Percentiles rank a stretch among this genome's conserved stretches.
These are phyloP conservation scores for Groenewaldozyma auringiensis DNA, from an alignment of 1,139 yeast genomes.

Conservation along the genomic window DNA sequence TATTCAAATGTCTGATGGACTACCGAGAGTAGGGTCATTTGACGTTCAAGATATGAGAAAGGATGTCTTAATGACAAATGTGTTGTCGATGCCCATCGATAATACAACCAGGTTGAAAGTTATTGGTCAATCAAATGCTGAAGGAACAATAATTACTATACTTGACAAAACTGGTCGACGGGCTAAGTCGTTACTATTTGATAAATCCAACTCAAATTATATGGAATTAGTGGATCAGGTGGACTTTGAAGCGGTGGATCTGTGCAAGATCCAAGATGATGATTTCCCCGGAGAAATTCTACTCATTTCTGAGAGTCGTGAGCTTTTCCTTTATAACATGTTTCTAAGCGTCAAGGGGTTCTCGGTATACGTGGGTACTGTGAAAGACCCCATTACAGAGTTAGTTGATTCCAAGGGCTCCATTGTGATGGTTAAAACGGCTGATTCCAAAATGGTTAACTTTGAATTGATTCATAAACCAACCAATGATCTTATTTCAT, in stretches of 20 bases:
- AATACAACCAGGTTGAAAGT: neutral
- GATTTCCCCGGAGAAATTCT: neutral
- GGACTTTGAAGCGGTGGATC: neutral
- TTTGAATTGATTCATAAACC: conserved; percentile 44
- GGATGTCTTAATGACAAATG: neutral
- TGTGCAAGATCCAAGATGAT: neutral
- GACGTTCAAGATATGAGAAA: neutral
- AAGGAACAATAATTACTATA: neutral
- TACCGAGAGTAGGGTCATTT: neutral
- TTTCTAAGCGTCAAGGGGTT: conserved; percentile 52
- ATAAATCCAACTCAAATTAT: neutral
- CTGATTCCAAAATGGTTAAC: conserved; percentile 27
- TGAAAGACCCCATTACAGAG: conserved; percentile 11
- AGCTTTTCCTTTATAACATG: conserved; percentile 49
- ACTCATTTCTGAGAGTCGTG: neutral
- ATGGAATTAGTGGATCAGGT: neutral
- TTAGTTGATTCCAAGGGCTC: conserved; percentile 15
- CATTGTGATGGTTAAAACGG: conserved; percentile 9
- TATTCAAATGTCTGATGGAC: neutral
- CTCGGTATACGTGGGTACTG: conserved; percentile 17
- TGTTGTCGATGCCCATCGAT: neutral
- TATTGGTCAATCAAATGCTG: neutral
- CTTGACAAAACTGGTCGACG: neutral
- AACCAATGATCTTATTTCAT: conserved; percentile 38
- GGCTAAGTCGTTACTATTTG: neutral